A percentile compares a stretch with the other conserved stretches of the same genome.
Evolutionary conservation across 2,329 filamentous ascomycete genomes (phyloP).

Genomic region (Chalara sp.): DNA sequence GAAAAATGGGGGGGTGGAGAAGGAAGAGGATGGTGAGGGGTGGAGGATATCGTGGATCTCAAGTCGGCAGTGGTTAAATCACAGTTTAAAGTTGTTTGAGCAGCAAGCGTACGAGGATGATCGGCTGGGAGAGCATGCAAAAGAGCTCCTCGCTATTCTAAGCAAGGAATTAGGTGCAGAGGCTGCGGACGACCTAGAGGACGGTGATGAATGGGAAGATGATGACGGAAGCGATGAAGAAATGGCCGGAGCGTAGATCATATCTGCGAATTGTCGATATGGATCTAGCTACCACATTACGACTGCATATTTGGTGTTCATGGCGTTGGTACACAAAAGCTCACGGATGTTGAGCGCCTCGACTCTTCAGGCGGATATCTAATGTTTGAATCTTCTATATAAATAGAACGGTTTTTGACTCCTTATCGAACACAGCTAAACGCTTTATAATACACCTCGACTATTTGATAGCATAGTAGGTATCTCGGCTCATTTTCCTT

Average conservation of each 20-base stretch:
- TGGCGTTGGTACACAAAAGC: conserved; percentile 3
- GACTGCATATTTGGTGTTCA: conserved; percentile 9
- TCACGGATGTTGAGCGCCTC: not conserved
- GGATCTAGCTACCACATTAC: not conserved
- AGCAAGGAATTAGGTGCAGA: conserved; percentile 59
- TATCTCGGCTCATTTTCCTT: not conserved
- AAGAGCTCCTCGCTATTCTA: conserved; percentile 60
- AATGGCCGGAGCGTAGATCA: conserved; percentile 40
- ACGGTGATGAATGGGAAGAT: conserved; percentile 43
- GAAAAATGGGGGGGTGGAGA: conserved; percentile 34
- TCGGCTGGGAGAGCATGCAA: conserved; percentile 65
- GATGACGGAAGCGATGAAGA: conserved; percentile 42
- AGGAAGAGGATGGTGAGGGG: conserved; percentile 33
- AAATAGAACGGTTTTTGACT: not conserved
- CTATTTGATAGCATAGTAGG: not conserved
- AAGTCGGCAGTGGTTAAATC: conserved; percentile 75
- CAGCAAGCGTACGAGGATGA: conserved; percentile 81
- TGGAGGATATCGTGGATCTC: conserved; percentile 56
- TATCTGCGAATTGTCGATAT: conserved; percentile 18
- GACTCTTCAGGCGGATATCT: not conserved
- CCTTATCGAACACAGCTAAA: not conserved
- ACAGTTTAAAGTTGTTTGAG: conserved; percentile 73
- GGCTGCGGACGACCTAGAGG: conserved; percentile 44
- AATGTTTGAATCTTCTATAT: not conserved
- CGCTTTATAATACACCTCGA: too few relatives aligned